Evolutionary conservation across 768 basidiomycete species (phyloP).

Genomic region (Sistotremastrum suecicum): DNA sequence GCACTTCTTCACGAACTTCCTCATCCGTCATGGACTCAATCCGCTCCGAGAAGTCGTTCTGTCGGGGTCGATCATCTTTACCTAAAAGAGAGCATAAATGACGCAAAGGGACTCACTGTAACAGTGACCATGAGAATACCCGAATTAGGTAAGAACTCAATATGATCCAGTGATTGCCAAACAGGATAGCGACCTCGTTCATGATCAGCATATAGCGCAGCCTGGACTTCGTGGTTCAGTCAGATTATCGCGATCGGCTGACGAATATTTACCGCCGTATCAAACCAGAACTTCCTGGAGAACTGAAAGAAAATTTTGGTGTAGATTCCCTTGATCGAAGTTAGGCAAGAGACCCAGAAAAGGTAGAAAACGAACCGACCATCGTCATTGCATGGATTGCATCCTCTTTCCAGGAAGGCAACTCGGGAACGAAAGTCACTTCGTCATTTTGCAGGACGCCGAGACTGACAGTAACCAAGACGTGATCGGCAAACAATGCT

Average conservation of each 20-base stretch:
- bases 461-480: neutral
- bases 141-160: slow-evolving; percentile 44
- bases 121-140: slow-evolving; percentile 42
- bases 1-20: slow-evolving; percentile 36
- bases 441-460: slow-evolving; percentile 5
- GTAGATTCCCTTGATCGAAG: slow-evolving; percentile 2
- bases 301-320: slow-evolving; percentile 4
- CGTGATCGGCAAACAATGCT: neutral
- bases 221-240: slow-evolving; percentile 26
- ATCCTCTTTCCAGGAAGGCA: slow-evolving; percentile 5
- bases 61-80: neutral
- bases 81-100: neutral
- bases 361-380: neutral
- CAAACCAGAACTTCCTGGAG: slow-evolving; percentile 3
- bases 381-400: slow-evolving; percentile 6
- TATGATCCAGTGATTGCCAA: slow-evolving; percentile 52
- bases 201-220: slow-evolving; percentile 42
- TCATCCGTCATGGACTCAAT: slow-evolving; percentile 37
- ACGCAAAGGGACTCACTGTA: slow-evolving; percentile 18
- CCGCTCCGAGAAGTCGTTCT: slow-evolving; percentile 50
- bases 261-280: neutral
- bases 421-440: slow-evolving; percentile 1
- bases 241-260: neutral
- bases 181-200: slow-evolving; percentile 50
- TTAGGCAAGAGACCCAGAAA: neutral